Percentiles rank a stretch among this genome's conserved stretches.
phyloP scores from a whole-genome alignment of 306 rosid genomes.

The Cotoneaster glaucophyllus region DNA sequence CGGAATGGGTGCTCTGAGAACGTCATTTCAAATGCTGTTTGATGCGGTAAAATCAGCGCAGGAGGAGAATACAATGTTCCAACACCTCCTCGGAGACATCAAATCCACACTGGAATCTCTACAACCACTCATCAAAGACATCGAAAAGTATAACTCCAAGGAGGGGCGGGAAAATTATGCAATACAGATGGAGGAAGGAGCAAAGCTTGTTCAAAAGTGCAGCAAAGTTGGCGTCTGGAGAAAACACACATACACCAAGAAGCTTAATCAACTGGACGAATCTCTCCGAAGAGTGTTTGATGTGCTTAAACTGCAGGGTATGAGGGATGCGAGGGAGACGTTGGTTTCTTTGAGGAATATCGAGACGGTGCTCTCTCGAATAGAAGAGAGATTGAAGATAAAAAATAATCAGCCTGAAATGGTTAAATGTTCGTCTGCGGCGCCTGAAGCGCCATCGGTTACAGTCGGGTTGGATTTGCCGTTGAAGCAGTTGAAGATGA shows the following conservation, averaged over 20 bases:
- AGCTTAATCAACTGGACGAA: background rate
- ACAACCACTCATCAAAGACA: background rate
- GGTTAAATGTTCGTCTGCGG: constrained; percentile 15
- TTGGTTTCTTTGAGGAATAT: background rate
- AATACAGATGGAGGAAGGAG: constrained; percentile 1
- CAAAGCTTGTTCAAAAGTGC: background rate
- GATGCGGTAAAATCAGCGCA: background rate
- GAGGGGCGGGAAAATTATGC: background rate
- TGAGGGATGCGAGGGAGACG: background rate
- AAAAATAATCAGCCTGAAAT: background rate
- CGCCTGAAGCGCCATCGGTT: constrained; percentile 30
- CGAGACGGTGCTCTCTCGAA: background rate
- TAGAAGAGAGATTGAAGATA: background rate
- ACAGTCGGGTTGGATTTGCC: constrained; percentile 36
- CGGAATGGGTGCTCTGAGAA: background rate
- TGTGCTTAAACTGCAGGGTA: background rate
- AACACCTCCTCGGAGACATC: background rate
- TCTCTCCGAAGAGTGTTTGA: background rate
- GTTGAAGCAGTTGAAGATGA: constrained; percentile 29
- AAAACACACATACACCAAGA: background rate
- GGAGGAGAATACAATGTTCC: background rate
- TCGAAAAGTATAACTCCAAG: background rate
- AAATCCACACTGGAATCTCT: background rate
- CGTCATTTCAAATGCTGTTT: background rate
- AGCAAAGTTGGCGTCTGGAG: background rate